These are phyloP conservation scores for Aspergillus alliaceus DNA, from an alignment of 2,329 filamentous ascomycete genomes.

Conservation along the genomic window DNA sequence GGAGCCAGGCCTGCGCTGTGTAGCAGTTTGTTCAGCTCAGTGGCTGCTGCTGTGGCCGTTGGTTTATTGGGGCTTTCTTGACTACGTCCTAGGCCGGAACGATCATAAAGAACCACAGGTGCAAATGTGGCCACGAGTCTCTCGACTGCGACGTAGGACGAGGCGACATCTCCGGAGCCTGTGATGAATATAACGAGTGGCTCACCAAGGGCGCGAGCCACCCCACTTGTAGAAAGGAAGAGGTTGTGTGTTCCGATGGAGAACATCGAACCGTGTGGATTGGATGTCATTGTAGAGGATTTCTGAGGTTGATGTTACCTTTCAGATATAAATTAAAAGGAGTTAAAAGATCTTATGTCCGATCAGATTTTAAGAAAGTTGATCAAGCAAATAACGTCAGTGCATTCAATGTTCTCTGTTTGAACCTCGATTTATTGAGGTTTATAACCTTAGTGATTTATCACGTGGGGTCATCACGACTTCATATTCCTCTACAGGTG, in stretches of 20 bases:
- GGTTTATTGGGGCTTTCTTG: slow-evolving; percentile 20
- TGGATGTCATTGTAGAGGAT: no score
- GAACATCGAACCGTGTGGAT: slow-evolving; percentile 15
- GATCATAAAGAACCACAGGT: slow-evolving; percentile 37
- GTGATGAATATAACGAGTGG: slow-evolving; percentile 36
- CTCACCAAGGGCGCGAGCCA: slow-evolving; percentile 18
- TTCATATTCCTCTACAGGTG: no score
- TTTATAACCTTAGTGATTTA: no score
- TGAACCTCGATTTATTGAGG: no score
- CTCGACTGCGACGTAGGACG: slow-evolving; percentile 34
- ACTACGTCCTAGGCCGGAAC: slow-evolving; percentile 39
- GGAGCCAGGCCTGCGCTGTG: slow-evolving; percentile 18
- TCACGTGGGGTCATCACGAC: no score
- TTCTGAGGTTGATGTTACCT: no score
- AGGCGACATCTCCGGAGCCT: slow-evolving; percentile 37
- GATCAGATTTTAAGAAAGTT: no score
- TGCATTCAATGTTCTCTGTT: no score
- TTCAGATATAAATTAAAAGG: no score
- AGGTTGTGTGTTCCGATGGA: slow-evolving; percentile 36
- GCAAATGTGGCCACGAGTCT: slow-evolving; percentile 29
- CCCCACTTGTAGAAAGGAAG: slow-evolving; percentile 28
- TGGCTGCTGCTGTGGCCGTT: slow-evolving; percentile 27
- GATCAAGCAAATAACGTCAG: no score
- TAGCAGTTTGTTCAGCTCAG: slow-evolving; percentile 33
- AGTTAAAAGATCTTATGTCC: not conserved